phyloP scores from a whole-genome alignment of 768 basidiomycete species.

The Daedaleopsis sinensis region DNA sequence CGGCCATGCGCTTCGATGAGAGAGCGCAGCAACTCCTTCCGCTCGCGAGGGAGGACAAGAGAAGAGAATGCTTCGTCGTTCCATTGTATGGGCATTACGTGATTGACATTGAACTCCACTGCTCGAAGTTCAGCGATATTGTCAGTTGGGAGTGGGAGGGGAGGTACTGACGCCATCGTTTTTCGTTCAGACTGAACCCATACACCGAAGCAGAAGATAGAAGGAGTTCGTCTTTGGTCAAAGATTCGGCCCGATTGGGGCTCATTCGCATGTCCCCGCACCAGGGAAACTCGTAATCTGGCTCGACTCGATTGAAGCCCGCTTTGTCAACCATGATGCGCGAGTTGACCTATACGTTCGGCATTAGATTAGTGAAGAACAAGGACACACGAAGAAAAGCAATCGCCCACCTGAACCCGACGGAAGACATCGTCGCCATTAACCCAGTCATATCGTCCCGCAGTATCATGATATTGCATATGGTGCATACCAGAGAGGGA shows the following conservation, averaged over 20 bases:
- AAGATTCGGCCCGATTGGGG: slow-evolving; percentile 20
- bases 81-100: slow-evolving; percentile 51
- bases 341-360: slow-evolving; percentile 46
- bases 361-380: background rate
- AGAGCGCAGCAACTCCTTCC: slow-evolving; percentile 34
- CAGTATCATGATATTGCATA: slow-evolving; percentile 43
- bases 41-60: slow-evolving; percentile 32
- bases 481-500: slow-evolving; percentile 50
- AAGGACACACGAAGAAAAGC: background rate
- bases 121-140: background rate
- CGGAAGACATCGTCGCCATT: slow-evolving; percentile 33
- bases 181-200: slow-evolving; percentile 62
- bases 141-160: background rate
- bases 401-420: slow-evolving; percentile 48
- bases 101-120: slow-evolving; percentile 66
- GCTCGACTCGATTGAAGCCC: slow-evolving; percentile 54
- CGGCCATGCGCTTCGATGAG: slow-evolving; percentile 34
- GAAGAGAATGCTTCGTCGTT: slow-evolving; percentile 35
- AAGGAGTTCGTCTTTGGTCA: slow-evolving; percentile 51
- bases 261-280: too few species aligned
- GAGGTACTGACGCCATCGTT: slow-evolving; percentile 45
- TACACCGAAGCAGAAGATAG: slow-evolving; percentile 57
- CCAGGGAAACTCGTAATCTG: slow-evolving; percentile 2
- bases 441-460: slow-evolving; percentile 28
- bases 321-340: slow-evolving; percentile 66